These are phyloP conservation scores for Fraxinus paxiana DNA, from an alignment of 305 asterid genomes.

Conservation along the genomic window DNA sequence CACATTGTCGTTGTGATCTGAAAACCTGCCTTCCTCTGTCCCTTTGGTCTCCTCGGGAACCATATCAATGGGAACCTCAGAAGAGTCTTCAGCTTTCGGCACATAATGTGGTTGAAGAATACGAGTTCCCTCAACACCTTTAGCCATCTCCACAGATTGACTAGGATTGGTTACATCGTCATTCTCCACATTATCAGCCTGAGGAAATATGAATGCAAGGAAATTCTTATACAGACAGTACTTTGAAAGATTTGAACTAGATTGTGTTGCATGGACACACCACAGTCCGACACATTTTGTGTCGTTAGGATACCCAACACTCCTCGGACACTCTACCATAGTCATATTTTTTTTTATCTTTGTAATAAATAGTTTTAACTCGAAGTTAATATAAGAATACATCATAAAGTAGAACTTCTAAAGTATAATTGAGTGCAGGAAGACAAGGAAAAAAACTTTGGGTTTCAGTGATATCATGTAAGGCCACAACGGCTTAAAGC, in stretches of 20 bases:
- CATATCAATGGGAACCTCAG: conserved; percentile 3
- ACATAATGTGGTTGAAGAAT: background rate
- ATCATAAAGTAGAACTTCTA: background rate
- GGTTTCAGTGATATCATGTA: background rate
- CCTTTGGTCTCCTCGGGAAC: conserved; percentile 1
- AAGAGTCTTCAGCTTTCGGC: background rate
- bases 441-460: background rate
- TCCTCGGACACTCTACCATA: background rate
- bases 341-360: background rate
- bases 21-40: conserved; percentile 6
- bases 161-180: background rate
- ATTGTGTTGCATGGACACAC: background rate
- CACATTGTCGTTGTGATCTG: conserved; percentile 13
- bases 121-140: conserved; percentile 15
- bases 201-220: background rate
- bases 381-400: background rate
- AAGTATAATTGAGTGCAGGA: background rate
- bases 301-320: background rate
- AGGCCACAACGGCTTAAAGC: background rate
- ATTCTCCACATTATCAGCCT: conserved; percentile 15
- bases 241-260: background rate
- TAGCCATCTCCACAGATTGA: conserved; percentile 3
- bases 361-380: background rate
- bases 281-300: background rate
- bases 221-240: background rate